These are phyloP conservation scores for Vitellaria paradoxa DNA, from an alignment of 179 eudicot genomes.

Conservation along the genomic window DNA sequence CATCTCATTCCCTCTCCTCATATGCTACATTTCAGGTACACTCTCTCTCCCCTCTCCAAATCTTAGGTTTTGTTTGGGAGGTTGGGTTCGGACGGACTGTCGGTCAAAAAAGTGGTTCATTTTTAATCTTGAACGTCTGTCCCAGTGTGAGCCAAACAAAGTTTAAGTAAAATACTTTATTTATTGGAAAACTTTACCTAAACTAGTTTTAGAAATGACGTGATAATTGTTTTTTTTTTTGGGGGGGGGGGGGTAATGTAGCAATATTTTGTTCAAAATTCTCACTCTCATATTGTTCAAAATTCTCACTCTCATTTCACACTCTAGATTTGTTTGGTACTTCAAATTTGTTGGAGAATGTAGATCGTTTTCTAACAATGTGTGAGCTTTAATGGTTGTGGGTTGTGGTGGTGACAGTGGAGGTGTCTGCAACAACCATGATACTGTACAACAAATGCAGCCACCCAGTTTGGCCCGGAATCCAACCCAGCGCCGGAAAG, in stretches of 20 bases:
- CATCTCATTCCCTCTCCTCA: slow-evolving; percentile 24
- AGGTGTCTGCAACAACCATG: slow-evolving; percentile 59
- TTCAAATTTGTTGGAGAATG: neutral
- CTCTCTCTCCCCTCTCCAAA: neutral
- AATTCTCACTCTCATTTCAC: too few relatives aligned
- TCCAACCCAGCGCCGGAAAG: slow-evolving; percentile 74
- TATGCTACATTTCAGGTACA: slow-evolving; percentile 51
- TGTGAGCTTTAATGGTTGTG: neutral
- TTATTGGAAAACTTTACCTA: too few relatives aligned
- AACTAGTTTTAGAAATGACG: too few relatives aligned
- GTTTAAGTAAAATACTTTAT: too few relatives aligned
- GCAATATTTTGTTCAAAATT: too few relatives aligned
- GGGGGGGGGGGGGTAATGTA: too few relatives aligned
- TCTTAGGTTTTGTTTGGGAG: neutral
- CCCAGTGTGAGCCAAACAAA: too few relatives aligned
- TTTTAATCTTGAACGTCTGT: too few relatives aligned
- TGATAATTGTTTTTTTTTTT: too few relatives aligned
- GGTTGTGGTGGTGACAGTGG: slow-evolving; percentile 5
- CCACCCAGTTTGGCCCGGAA: slow-evolving; percentile 91
- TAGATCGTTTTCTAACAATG: neutral
- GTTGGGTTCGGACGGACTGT: neutral
- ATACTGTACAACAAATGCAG: slow-evolving; percentile 65
- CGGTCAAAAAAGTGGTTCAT: too few relatives aligned
- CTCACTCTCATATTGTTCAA: too few relatives aligned
- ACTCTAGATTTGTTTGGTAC: too few relatives aligned